These are phyloP conservation scores for Licmophora abbreviata DNA, from an alignment of 108 stramenopile genomes.

Conservation along the genomic window DNA sequence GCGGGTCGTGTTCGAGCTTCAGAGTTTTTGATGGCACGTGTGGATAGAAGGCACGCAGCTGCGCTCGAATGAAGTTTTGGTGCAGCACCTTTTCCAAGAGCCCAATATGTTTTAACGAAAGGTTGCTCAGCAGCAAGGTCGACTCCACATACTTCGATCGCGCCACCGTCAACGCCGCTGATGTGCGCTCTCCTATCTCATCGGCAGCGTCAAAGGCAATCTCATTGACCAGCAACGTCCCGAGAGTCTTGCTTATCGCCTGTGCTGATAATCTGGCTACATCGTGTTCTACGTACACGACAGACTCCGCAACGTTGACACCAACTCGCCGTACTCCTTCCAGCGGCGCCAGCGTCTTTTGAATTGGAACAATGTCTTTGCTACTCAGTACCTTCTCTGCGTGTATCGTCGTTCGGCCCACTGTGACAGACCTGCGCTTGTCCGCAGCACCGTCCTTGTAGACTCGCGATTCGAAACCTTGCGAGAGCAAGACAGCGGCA, in stretches of 20 bases:
- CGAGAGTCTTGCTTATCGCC: neutral
- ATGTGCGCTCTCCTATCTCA: slow-evolving; percentile 7
- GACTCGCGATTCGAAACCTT: slow-evolving; percentile 54
- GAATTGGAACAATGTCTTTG: slow-evolving; percentile 14
- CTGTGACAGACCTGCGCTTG: neutral
- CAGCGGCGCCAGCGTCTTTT: slow-evolving; percentile 19
- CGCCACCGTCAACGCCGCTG: slow-evolving; percentile 12
- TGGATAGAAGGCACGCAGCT: slow-evolving; percentile 51
- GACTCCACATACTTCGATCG: slow-evolving; percentile 60
- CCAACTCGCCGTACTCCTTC: slow-evolving; percentile 29
- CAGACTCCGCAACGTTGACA: slow-evolving; percentile 38
- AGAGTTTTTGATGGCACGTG: slow-evolving; percentile 46
- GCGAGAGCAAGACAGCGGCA: slow-evolving; percentile 33
- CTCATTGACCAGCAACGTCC: slow-evolving; percentile 2
- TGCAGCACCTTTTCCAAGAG: slow-evolving; percentile 29
- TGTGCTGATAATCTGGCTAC: neutral
- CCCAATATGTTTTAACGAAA: slow-evolving; percentile 12
- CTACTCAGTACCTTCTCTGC: slow-evolving; percentile 4
- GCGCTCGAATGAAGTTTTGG: slow-evolving; percentile 43
- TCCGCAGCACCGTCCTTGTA: slow-evolving; percentile 41
- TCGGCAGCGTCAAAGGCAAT: slow-evolving; percentile 3
- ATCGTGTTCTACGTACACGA: slow-evolving; percentile 54
- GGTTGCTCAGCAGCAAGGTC: slow-evolving; percentile 39
- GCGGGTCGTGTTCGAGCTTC: slow-evolving; percentile 74
- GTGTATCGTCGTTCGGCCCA: slow-evolving; percentile 22